phyloP scores from a whole-genome alignment of 1,284 basidiomycete genomes.

The Cryptococcus sp. region DNA sequence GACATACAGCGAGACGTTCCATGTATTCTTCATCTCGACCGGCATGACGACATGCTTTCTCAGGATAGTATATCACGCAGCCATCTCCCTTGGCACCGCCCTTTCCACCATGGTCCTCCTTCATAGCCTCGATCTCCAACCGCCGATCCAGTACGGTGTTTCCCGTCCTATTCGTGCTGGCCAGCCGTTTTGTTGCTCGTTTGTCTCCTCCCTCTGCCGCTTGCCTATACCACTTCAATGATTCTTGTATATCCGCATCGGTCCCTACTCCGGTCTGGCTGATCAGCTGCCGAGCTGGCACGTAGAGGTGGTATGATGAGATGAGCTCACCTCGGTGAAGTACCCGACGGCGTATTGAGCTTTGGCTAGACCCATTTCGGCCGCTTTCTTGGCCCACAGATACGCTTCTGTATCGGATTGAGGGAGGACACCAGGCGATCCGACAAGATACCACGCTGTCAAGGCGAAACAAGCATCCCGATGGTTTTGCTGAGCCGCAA shows the following conservation, averaged over 20 bases:
- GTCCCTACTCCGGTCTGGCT: conserved; percentile 72
- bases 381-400: conserved; percentile 87
- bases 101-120: conserved; percentile 24
- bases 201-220: conserved; percentile 94
- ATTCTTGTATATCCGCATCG: conserved; percentile 59
- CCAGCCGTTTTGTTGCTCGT: conserved; percentile 77
- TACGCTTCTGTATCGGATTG: conserved; percentile 98
- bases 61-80: conserved; percentile 81
- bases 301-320: too few relatives aligned
- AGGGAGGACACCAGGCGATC: conserved; percentile 92
- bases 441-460: conserved; percentile 98
- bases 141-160: conserved; percentile 36
- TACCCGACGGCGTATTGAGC: conserved; percentile 97
- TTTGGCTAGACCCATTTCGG: conserved; percentile 80
- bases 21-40: too few relatives aligned
- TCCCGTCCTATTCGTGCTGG: conserved; percentile 38
- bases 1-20: too few relatives aligned
- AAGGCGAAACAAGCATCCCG: conserved; percentile 96
- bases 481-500: conserved; percentile 94
- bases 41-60: too few relatives aligned
- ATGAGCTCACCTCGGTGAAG: conserved; percentile 66
- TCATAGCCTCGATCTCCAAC: conserved; percentile 41
- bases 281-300: not conserved
- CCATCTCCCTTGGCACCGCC: conserved; percentile 51
- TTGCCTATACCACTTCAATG: conserved; percentile 76